These are phyloP conservation scores for Penicillium sp. DNA, from an alignment of 2,329 filamentous ascomycete genomes.

Conservation along the genomic window DNA sequence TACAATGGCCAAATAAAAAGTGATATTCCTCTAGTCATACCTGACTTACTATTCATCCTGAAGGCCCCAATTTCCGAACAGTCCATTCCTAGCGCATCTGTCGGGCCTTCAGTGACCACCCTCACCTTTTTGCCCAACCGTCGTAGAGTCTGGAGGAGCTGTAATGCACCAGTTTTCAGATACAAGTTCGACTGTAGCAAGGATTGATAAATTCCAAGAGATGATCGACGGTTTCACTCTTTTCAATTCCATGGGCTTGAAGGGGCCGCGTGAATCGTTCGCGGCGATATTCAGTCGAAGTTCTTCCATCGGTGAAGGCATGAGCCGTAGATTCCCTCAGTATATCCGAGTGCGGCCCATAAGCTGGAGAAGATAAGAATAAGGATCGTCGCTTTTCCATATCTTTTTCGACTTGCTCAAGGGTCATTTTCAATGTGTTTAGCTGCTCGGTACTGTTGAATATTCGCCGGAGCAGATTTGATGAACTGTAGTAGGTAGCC, in stretches of 20 bases:
- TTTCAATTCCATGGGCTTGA: conserved; percentile 17
- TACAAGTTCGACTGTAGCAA: conserved; percentile 25
- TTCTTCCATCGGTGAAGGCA: conserved; percentile 50
- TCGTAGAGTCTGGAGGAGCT: conserved; percentile 40
- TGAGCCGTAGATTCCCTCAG: conserved; percentile 38
- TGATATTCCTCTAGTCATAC: conserved; percentile 13
- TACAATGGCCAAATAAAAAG: conserved; percentile 26
- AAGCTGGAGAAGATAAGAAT: background rate
- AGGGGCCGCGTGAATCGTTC: conserved; percentile 44
- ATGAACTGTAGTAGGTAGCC: too few species aligned
- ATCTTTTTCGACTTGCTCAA: too few species aligned
- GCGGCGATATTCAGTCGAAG: conserved; percentile 47
- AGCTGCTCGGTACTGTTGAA: too few species aligned
- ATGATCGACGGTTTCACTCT: conserved; percentile 1
- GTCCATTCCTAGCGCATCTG: conserved; percentile 52
- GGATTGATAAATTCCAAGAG: conserved; percentile 20
- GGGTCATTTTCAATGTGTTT: too few species aligned
- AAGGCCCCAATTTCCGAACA: conserved; percentile 35
- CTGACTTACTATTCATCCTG: background rate
- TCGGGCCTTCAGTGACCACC: conserved; percentile 52
- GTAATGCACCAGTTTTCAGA: conserved; percentile 42
- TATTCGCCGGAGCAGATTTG: too few species aligned
- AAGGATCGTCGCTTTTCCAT: too few species aligned
- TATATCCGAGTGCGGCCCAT: conserved; percentile 21
- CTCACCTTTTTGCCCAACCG: conserved; percentile 43